Evolutionary conservation across 2,329 filamentous ascomycete species (phyloP), one percentile per base, ranked within the genome.

Genomic region (Aspergillus brasiliensis): DNA sequence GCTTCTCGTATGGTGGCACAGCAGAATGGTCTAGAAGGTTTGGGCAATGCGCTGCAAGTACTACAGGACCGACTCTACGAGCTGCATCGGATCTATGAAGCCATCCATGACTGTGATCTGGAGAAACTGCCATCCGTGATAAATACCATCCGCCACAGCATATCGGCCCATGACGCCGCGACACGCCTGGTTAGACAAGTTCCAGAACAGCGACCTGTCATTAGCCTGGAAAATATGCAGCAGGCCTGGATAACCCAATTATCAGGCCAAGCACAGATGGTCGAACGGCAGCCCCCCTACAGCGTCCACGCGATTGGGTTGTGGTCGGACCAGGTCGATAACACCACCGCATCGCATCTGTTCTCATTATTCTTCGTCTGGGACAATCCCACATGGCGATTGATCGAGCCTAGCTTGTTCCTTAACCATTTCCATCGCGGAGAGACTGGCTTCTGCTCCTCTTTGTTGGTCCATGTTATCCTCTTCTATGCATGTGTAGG

Each of bases 401-500:
- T 54, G 6, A 17, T 54, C 37, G 51, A 54, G 23, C 51, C 51
- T 3, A 19, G 23, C 11, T 23, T 54, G 15, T 54, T 54, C 23
- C 38, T 54, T 5, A 23, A 15, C 3, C 15, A 28, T 38, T 54
- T 54, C 23, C 15, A 28, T 10, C n/a, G 37, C 8, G 37, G 51
- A 27, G 17, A 28, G 3, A 54, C 51, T 2, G 3, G 17, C 8
- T 54, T 54, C 19, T 44, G 51, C 51, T 54, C 51, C 37, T 42
- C 51, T 2, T 15, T 54, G 51, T 25, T 54, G 15, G 38, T 54
- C 15, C 37, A 54, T 25, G 15, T n/a, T 23, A 54, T 54, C 37
- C 51, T 54, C 8, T 54, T 54, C 15, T 54, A 42, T 19, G 51
- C 51, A 3, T 54, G 51, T 40, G 51, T 44, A 54, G 13, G 51